Percentiles rank a stretch among this genome's conserved stretches.
These are phyloP conservation scores for Astrothelium subdiscretum DNA, from an alignment of 495 filamentous ascomycete genomes.

Conservation along the genomic window DNA sequence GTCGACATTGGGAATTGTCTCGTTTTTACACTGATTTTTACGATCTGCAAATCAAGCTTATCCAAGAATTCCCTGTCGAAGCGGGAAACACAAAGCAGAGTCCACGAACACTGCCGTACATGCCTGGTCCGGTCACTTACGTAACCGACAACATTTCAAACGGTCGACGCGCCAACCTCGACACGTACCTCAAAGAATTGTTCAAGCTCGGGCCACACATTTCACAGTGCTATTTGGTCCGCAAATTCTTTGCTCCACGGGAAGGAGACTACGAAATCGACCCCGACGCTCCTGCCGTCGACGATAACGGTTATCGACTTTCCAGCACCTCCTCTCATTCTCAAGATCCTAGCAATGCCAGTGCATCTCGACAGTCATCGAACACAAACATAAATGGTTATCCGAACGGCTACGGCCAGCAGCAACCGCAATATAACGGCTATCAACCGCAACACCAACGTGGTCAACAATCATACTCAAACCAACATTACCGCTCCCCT, in stretches of 20 bases:
- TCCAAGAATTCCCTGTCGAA: constrained; percentile 88
- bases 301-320: constrained; percentile 18
- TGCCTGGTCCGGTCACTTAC: constrained; percentile 96
- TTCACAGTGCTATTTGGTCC: constrained; percentile 66
- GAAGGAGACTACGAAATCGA: constrained; percentile 91
- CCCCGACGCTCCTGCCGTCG: constrained; percentile 19
- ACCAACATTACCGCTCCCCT: constrained; percentile 26
- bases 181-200: constrained; percentile 89
- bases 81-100: constrained; percentile 70
- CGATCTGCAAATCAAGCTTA: constrained; percentile 90
- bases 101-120: constrained; percentile 82
- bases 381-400: constrained; percentile 52
- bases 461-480: not conserved
- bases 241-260: constrained; percentile 78
- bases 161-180: constrained; percentile 77
- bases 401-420: not conserved
- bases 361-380: constrained; percentile 63
- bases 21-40: constrained; percentile 98
- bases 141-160: constrained; percentile 96
- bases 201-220: constrained; percentile 76
- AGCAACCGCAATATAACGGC: constrained; percentile 8
- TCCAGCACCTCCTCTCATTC: constrained; percentile 57
- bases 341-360: constrained; percentile 37
- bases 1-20: constrained; percentile 80
- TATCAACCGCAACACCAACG: constrained; percentile 10